Evolutionary conservation across 192 early-diverging fungal species (phyloP), one percentile per base, ranked within the genome.

Genomic region (Tieghemiomyces parasiticus): DNA sequence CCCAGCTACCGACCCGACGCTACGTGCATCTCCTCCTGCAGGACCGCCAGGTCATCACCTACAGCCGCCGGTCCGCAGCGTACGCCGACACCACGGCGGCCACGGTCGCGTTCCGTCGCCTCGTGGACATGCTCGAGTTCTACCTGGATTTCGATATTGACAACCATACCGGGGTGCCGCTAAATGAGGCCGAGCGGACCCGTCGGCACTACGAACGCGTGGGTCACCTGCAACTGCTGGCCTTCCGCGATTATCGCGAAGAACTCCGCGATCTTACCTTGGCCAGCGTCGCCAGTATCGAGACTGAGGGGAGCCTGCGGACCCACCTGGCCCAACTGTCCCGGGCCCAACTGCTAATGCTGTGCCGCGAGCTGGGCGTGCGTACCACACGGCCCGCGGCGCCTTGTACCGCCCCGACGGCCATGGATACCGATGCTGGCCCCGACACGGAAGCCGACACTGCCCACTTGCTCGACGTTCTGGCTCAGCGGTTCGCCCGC

Each of bases 1-100:
- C 88, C 20, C 94, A 96, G 71, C 69, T 97, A 54, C 82, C 93
- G 3, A 97, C 94, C 1, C 84, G 94, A n/a, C 81, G 94, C 35
- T 92, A 79, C 60, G 80, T 96, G 50, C 81, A 86, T 62, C 70
- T 80, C 2, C 53, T 99, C 4, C 61, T 99, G 20, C 73, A 82
- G 12, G 95, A 99, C 61, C 82, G 86, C 52, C 80, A 91, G 42
- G 66, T 95, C 32, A 63, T 81, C 1, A 72, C 74, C 10, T 68
- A 68, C 13, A 63, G 64, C 24, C 45, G 28, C 59, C 33, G n/a
- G 20, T 62, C 63, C 10, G 42, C 49, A 2, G 61, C 54, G 65
- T 29, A 28, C 59, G 31, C 30, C 1, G 46, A 22, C 13, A 24
- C 9, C 26, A 46, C 20, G 25, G 22, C 34, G n/a, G 6, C 34